Conservation (phyloP, 2,329 filamentous ascomycete species). For the Monosporascus sp. region DNA sequence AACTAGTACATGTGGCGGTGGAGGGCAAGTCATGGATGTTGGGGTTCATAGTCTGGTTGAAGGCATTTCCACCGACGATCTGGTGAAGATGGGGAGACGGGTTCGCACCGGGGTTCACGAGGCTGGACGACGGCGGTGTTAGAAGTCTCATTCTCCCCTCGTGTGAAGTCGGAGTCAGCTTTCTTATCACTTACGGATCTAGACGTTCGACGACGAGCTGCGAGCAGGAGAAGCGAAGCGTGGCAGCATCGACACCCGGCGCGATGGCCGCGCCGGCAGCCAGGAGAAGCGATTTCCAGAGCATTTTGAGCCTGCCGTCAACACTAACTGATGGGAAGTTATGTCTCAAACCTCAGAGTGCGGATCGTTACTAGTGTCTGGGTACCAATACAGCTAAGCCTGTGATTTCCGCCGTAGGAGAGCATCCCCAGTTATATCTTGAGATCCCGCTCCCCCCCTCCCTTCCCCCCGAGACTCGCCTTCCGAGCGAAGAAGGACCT, state of each 20-base stretch:
- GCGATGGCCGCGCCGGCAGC: conserved; percentile 4
- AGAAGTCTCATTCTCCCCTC: too few relatives aligned
- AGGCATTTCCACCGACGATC: conserved; percentile 42
- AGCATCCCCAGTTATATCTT: neutral
- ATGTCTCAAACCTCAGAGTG: neutral
- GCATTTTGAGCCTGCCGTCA: neutral
- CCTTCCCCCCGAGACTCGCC: neutral
- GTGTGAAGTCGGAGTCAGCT: too few relatives aligned
- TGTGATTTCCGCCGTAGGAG: neutral
- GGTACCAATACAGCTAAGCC: neutral
- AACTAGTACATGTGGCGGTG: conserved; percentile 13
- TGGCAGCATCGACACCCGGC: neutral
- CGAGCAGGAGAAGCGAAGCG: conserved; percentile 37
- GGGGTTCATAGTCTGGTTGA: conserved; percentile 24
- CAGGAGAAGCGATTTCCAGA: conserved; percentile 2
- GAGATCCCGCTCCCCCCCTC: neutral
- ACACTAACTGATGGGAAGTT: too few relatives aligned
- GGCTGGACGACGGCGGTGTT: neutral
- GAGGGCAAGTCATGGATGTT: conserved; percentile 10
- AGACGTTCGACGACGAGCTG: conserved; percentile 38
- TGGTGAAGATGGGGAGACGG: conserved; percentile 49
- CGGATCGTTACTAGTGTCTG: neutral
- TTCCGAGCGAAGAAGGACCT: neutral
- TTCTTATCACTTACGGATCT: conserved; percentile 9
- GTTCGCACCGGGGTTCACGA: conserved; percentile 30